Base-by-base conservation (phyloP, 257 asterid genomes). In the Capsicum rhomboideum region DNA sequence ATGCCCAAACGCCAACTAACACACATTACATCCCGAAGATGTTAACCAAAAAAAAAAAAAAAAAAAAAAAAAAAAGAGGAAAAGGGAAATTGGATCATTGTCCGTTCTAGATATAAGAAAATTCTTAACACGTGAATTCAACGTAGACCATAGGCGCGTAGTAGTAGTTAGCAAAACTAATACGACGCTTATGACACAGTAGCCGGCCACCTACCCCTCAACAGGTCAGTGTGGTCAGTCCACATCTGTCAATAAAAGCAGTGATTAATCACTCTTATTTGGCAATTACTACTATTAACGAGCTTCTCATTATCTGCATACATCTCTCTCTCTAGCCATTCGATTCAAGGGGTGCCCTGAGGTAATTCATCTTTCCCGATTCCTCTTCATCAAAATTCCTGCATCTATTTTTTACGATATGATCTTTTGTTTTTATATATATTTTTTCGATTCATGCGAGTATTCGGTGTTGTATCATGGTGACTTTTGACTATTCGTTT, bases 401-500 rank as follows among this genome's bases (percentile, higher is more conserved):
- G 49, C 26, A 31, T 67, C 26, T 16, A 13, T 66, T 6, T 66
- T 64, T 34, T 34, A 34, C 37, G 13, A 8, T 21, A 12, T 20
- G 64, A 56, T 21, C 14, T 21, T n/a, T n/a, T 58, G 29, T 58
- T 58, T 6, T 59, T 64, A 82, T 83, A 34, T 79, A 82, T 79
- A 82, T 26, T 81, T 83, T 81, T 75, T 80, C 53, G 26, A 40
- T 21, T 87, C 44, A 79, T 77, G 58, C 68, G 75, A 89, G 64
- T 83, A 13, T 77, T 17, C 44, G 46, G 23, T 82, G 29, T 10
- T 46, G 29, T 58, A 58, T 58, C 37, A 10, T 11, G 53, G 14
- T 56, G 49, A n/a, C 4, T 31, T 34, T 59, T 40, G 75, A 53
- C 21, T 23, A 26, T 79, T 82, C 37, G 20, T 34, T 75, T n/a